Base-by-base conservation (phyloP, 2,329 filamentous ascomycete genomes). In the Lithohypha guttulata region DNA sequence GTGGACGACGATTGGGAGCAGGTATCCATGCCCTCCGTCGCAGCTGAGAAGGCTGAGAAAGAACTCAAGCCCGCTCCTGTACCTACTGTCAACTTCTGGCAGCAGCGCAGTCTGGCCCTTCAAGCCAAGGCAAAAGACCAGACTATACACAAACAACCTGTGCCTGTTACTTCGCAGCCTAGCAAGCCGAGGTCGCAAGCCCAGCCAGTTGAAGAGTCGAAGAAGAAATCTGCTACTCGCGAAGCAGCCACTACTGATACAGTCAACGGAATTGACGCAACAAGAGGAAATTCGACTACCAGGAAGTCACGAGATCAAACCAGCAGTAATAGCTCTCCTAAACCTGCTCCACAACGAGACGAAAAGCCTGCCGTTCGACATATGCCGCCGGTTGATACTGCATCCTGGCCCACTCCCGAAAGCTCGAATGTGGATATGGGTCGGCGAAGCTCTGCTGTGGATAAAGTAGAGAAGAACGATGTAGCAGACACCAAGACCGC, bases 381-480 rank as follows among this genome's bases (percentile, higher is more conserved):
- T 28, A 66, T 74, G 22, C 83, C 83, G 18, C 71, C 83, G 2
- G 80, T 84, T 32, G 77, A 96, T 59, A 71, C 84, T 34, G 67
- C 76, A 38, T 78, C 78, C 14, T 98, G 91, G 91, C 91, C 91
- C 11, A 96, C 89, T 2, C 86, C 86, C 1, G 84, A 94, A 51
- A 79, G 71, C 34, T 81, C 79, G 2, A 75, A 80, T 37, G 77
- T 79, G 34, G 85, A 91, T 51, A 75, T 82, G 45, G 84, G 83
- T 62, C 79, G 79, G 54, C 86, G 84, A 59, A 48, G 44, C 11
- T 41, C 37, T 19, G 62, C 69, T 2, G 68, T 75, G 38, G 71
- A 79, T 40, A 84, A 84, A 59, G 64, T 66, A 5, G 63, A 61
- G 38, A 61, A 66, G 21, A 14, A 11, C 10, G 35, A 39, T 6